These are phyloP conservation scores for Alopecurus myosuroides DNA, from an alignment of 176 grass and related monocot genomes.

Conservation along the genomic window DNA sequence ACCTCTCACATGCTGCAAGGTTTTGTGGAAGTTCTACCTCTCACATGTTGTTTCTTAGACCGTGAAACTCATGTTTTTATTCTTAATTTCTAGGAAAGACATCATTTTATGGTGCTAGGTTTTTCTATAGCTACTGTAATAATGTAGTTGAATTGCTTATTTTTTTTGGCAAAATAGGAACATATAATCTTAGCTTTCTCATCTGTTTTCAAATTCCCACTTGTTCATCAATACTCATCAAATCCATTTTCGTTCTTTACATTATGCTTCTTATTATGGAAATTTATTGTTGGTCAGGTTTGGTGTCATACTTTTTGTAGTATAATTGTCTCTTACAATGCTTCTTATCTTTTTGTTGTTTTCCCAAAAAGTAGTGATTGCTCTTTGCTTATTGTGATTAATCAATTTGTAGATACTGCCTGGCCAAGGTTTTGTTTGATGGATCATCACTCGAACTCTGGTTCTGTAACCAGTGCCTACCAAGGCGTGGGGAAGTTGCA, in stretches of 20 bases:
- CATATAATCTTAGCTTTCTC: background rate
- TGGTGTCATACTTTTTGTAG: background rate
- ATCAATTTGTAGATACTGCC: constrained; percentile 33
- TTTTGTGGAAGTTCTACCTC: background rate
- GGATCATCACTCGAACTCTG: constrained; percentile 3
- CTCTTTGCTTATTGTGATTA: background rate
- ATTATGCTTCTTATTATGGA: background rate
- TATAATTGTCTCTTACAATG: background rate
- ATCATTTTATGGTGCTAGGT: background rate
- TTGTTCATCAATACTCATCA: constrained; percentile 6
- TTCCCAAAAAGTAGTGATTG: background rate
- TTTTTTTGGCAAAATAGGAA: background rate
- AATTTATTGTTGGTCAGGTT: background rate
- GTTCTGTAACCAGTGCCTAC: constrained; percentile 21
- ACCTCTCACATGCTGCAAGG: background rate
- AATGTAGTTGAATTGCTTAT: background rate
- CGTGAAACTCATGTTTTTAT: background rate
- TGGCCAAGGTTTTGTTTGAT: constrained; percentile 22
- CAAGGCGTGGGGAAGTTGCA: background rate
- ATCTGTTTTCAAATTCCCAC: background rate
- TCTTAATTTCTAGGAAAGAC: background rate
- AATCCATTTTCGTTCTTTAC: constrained; percentile 1
- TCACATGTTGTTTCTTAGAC: background rate
- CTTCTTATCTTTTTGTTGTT: constrained; percentile 2
- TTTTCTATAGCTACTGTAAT: background rate